Base-by-base conservation (phyloP, 805 yeast genomes). In the Wickerhamiella kurtzmanii region DNA sequence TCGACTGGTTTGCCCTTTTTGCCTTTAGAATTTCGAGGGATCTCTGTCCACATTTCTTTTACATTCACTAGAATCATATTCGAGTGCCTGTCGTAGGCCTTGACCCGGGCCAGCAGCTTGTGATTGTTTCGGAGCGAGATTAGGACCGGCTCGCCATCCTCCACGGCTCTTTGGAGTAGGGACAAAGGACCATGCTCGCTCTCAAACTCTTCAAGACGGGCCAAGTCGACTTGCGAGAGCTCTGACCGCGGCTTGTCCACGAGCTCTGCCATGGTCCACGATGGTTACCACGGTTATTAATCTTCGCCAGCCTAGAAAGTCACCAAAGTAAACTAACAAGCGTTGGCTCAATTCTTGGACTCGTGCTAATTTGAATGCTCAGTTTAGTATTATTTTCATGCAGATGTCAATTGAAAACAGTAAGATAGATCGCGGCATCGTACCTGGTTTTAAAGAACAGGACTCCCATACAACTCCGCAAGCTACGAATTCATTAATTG, bases 41-140 rank as follows among this genome's bases (percentile, higher is more conserved):
- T 67, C 56, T 79, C 87, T 0, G 77, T 74, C 88, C 88, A 81
- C 60, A 74, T 63, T 64, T 92, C 98, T 62, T 83, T 86, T 35
- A 89, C 96, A 57, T 87, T 85, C 59, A 85, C 95, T 50, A 92
- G 68, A 8, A 92, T 80, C 82, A 92, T 76, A 64, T 92, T 92
- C 52, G 95, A 82, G 65, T 92, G 99, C 60, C 95, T 79, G 62
- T 92, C 99, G 63, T 87, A 92, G 0, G 97, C 96, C 59, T 83
- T 83, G 44, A 92, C 92, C 54, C 84, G 77, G 1, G 88, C 95
- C 25, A 92, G 74, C 37, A 92, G 71, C 64, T 92, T 92, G 61
- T 88, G 96, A 63, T 89, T 88, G 63, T 92, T 92, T 59, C 99
- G 74, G 50, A 94, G 75, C 18, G 95, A 84, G 50, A 92, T 82